A percentile compares a stretch with the other conserved stretches of the same genome.
Conservation (phyloP, 2,329 filamentous ascomycete genomes). For the Pseudogymnoascus sp. region DNA sequence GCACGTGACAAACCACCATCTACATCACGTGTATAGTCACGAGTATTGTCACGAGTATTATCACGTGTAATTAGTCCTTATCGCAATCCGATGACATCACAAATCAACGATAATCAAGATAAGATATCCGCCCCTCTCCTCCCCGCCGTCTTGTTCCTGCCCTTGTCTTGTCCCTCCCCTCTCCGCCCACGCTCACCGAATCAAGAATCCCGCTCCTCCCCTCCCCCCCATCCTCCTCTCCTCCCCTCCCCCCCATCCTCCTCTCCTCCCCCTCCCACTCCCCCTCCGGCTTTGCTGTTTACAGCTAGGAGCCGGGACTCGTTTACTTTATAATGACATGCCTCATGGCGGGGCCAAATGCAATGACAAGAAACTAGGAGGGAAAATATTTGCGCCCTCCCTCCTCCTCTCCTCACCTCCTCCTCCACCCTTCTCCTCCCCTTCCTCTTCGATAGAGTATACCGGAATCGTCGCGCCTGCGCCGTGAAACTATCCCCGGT, state of each 20-base stretch:
- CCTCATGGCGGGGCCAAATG: neutral
- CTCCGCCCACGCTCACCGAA: neutral
- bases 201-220: neutral
- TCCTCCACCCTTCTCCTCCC: neutral
- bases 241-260: neutral
- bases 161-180: neutral
- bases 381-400: neutral
- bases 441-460: neutral
- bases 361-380: neutral
- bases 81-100: neutral
- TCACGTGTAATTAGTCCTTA: neutral
- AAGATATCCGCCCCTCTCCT: constrained; percentile 3
- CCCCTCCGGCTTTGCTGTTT: neutral
- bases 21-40: neutral
- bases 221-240: neutral
- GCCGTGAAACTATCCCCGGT: neutral
- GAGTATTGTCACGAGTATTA: no score
- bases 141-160: neutral
- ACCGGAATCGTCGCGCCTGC: neutral
- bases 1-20: neutral
- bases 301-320: neutral
- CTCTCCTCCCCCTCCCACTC: neutral
- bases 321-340: neutral
- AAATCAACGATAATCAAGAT: neutral
- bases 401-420: neutral